These are phyloP conservation scores for Kwoniella dejecticola DNA, from an alignment of 768 basidiomycete genomes.

Conservation along the genomic window DNA sequence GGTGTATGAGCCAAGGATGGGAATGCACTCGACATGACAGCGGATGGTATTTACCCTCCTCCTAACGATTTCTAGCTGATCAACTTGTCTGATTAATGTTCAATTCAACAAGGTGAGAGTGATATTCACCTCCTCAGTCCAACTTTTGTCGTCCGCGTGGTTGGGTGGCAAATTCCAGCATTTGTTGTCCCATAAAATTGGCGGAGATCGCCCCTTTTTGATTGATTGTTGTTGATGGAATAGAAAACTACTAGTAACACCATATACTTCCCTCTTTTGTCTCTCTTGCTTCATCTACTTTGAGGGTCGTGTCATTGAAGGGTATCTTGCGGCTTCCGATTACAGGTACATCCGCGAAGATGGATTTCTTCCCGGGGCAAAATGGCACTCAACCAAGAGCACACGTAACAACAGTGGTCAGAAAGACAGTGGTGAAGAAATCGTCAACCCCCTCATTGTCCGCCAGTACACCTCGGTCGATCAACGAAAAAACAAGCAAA, in stretches of 20 bases:
- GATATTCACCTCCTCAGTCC: too few relatives aligned
- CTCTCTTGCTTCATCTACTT: too few relatives aligned
- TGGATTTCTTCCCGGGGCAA: conserved; percentile 33
- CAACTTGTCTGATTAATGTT: too few relatives aligned
- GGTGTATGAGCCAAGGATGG: conserved; percentile 26
- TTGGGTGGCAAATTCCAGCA: conserved; percentile 22
- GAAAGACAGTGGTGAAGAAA: conserved; percentile 23
- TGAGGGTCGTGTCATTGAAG: too few relatives aligned
- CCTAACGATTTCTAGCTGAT: too few relatives aligned
- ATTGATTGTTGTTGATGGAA: background rate
- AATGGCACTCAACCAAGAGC: conserved; percentile 2
- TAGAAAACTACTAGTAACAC: background rate
- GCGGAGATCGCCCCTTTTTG: background rate
- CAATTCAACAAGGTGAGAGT: too few relatives aligned
- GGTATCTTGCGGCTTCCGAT: too few relatives aligned
- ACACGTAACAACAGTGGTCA: conserved; percentile 25
- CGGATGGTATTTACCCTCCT: too few relatives aligned
- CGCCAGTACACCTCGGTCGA: background rate
- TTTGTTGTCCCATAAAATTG: background rate
- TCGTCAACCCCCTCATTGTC: conserved; percentile 6
- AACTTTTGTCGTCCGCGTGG: conserved; percentile 2
- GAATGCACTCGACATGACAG: conserved; percentile 24
- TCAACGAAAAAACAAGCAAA: background rate
- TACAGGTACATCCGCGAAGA: too few relatives aligned
- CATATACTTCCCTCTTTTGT: too few relatives aligned